phyloP scores from a whole-genome alignment of 768 basidiomycete genomes.

The Pisolithus sp. region DNA sequence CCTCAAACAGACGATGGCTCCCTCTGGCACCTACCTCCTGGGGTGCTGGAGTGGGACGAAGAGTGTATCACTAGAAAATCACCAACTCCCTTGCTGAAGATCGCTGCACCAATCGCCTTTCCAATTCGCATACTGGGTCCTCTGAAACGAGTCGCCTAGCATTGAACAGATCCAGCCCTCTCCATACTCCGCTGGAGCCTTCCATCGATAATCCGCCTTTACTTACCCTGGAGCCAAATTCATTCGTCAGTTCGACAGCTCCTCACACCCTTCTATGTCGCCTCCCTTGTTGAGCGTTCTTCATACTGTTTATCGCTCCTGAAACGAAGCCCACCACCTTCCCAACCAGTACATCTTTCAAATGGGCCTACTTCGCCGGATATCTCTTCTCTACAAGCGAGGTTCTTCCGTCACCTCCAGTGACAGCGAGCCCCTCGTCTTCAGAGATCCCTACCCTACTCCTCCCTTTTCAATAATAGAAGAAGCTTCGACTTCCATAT shows the following conservation, averaged over 20 bases:
- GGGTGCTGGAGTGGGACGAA: constrained; percentile 12
- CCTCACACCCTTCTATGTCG: constrained; percentile 20
- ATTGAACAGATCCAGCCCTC: constrained; percentile 19
- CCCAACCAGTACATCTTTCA: constrained; percentile 51
- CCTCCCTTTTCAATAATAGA: constrained; percentile 58
- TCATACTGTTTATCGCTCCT: constrained; percentile 38
- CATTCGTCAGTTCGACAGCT: constrained; percentile 9
- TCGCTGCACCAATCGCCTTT: constrained; percentile 10
- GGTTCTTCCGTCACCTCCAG: constrained; percentile 37
- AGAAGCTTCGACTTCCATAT: constrained; percentile 26
- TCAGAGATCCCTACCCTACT: constrained; percentile 77
- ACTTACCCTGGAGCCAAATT: constrained; percentile 22
- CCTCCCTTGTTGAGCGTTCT: constrained; percentile 20
- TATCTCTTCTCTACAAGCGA: constrained; percentile 55
- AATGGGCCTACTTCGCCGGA: constrained; percentile 78
- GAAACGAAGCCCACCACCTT: constrained; percentile 34
- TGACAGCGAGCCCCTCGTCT: constrained; percentile 34
- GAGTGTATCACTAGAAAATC: constrained; percentile 11
- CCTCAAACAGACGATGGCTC: constrained; percentile 16
- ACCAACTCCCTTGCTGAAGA: constrained; percentile 8
- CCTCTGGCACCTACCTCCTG: constrained; percentile 7
- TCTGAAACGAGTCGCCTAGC: constrained; percentile 26
- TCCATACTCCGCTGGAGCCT: constrained; percentile 17
- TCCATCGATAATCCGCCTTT: constrained; percentile 19
- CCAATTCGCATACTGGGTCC: constrained; percentile 27